Evolutionary conservation across 2,329 filamentous ascomycete genomes (phyloP).

Genomic region (Escovopsis weberi): DNA sequence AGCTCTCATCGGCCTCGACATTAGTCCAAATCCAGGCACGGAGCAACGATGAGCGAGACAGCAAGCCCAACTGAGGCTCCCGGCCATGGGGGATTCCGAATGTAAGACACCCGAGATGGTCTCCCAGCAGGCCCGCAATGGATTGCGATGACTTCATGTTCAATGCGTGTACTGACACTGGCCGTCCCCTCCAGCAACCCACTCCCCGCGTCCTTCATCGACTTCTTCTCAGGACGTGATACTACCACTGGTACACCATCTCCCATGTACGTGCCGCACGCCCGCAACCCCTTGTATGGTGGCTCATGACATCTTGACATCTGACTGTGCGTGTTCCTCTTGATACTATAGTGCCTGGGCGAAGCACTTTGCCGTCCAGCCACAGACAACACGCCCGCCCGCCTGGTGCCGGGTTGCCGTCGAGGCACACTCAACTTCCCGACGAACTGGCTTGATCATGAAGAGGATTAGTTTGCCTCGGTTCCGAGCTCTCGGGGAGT

Average conservation of each 20-base stretch:
- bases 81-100: constrained; percentile 5
- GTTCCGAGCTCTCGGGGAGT: too few relatives aligned
- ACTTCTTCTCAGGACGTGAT: constrained; percentile 12
- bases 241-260: neutral
- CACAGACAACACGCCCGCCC: constrained; percentile 9
- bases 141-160: neutral
- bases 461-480: constrained; percentile 15
- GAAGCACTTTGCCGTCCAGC: constrained; percentile 6
- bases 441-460: constrained; percentile 16
- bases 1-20: too few relatives aligned
- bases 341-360: constrained; percentile 11
- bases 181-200: constrained; percentile 8
- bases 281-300: neutral
- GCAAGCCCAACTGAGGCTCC: constrained; percentile 7
- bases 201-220: constrained; percentile 12
- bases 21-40: too few relatives aligned
- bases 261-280: neutral
- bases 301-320: neutral
- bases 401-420: constrained; percentile 18
- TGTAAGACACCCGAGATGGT: constrained; percentile 3
- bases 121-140: neutral
- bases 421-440: constrained; percentile 11
- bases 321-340: neutral
- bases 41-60: constrained; percentile 7
- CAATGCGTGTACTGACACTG: constrained; percentile 8